These are phyloP conservation scores for Trypethelium eluteriae DNA, from an alignment of 495 filamentous ascomycete genomes.

Conservation along the genomic window DNA sequence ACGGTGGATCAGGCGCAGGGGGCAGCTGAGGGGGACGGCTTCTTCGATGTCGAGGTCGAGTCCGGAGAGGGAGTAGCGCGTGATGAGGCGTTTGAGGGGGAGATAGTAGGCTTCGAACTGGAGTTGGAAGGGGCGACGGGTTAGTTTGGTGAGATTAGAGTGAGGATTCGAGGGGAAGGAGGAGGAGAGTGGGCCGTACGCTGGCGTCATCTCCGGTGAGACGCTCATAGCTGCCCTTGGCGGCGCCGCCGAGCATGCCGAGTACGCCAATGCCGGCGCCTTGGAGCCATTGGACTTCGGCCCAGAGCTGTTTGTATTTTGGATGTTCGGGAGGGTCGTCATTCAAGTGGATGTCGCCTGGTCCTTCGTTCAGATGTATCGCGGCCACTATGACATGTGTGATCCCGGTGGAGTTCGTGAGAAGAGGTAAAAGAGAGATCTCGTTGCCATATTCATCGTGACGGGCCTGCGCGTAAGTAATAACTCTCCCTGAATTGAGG, in stretches of 20 bases:
- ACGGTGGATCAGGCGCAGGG: conserved; percentile 34
- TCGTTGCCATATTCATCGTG: conserved; percentile 23
- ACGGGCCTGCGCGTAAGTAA: conserved; percentile 5
- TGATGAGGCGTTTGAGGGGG: conserved; percentile 34
- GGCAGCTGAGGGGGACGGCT: conserved; percentile 27
- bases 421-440: conserved; percentile 40
- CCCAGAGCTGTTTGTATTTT: conserved; percentile 34
- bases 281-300: conserved; percentile 39
- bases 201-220: conserved; percentile 30
- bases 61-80: conserved; percentile 34
- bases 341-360: conserved; percentile 41
- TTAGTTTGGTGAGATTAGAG: not conserved
- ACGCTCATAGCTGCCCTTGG: conserved; percentile 35
- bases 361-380: conserved; percentile 40
- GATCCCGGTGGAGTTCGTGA: conserved; percentile 38
- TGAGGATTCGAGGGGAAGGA: not conserved
- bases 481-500: not conserved
- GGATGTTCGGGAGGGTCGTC: conserved; percentile 33
- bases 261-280: conserved; percentile 38
- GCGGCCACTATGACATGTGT: conserved; percentile 43
- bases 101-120: conserved; percentile 39
- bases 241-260: conserved; percentile 42
- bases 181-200: conserved; percentile 16
- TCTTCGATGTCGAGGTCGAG: conserved; percentile 43
- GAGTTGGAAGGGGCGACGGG: not conserved